Evolutionary conservation across 2,329 filamentous ascomycete genomes (phyloP), one percentile per base, ranked within the genome.

Genomic region (Tolypocladium amazonense): DNA sequence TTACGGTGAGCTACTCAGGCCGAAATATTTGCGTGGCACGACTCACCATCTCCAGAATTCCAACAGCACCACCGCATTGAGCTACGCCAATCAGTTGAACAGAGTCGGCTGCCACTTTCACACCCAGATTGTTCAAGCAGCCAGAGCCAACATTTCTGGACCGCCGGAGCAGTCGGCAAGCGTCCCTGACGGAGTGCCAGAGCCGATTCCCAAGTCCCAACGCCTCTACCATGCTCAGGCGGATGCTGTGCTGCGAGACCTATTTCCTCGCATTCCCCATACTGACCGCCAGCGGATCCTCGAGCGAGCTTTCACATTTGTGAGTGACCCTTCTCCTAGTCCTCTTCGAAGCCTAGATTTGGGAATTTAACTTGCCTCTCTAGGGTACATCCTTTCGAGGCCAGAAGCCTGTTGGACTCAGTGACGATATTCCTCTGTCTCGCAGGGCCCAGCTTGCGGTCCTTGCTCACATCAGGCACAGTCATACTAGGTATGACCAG

Each of bases 211-310:
- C 0, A 73, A 80, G 56, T 78, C 76, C 1, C 84, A 87, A 66
- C 72, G 76, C 43, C 81, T 86, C 61, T 87, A 88, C 64, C 81
- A 86, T 65, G 74, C 74, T 56, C 83, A 88, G 69, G 85, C 83
- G 57, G 83, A 88, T 68, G 81, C 77, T 35, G 83, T 82, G 12
- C 76, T 88, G 57, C 77, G 81, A 66, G 85, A 88, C 67, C 71
- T 88, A 23, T 88, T 88, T 65, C 85, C 85, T 1, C 77, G 84
- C 59, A 87, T 88, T 58, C 85, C 85, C 12, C 78, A 88, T 63
- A 85, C 82, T 30, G 85, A 88, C 71, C 80, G 85, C 47, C 79
- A 82, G 63, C 77, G 79, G 67, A 86, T 88, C 60, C 81, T 88
- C 35, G 76, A 82, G 56, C 84, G 85, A 67, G 79, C 85, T 23